phyloP scores from a whole-genome alignment of 345 rosid genomes.

The Gossypioides kirkii region DNA sequence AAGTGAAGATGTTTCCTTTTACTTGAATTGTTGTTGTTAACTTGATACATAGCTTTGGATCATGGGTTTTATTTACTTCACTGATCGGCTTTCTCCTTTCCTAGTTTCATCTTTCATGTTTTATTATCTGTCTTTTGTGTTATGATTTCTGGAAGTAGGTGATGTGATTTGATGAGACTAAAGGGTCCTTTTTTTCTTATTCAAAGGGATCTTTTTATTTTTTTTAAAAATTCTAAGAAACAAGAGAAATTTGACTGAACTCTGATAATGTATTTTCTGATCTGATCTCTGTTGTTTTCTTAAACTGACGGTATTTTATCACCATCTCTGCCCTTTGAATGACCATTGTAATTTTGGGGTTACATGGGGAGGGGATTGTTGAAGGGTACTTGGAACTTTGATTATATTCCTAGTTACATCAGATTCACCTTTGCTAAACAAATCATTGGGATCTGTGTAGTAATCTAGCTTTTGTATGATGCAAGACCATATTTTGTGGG shows the following conservation, averaged over 20 bases:
- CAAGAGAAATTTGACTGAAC: neutral
- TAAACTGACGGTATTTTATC: conserved; percentile 2
- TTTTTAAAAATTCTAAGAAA: too few relatives aligned
- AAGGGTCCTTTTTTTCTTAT: too few relatives aligned
- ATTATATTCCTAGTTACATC: neutral
- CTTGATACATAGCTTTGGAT: too few relatives aligned
- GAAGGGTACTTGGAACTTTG: neutral
- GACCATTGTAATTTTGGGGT: neutral
- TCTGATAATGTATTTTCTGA: neutral
- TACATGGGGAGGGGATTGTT: neutral
- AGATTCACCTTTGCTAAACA: neutral
- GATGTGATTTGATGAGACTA: too few relatives aligned
- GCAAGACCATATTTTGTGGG: neutral
- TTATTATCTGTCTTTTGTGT: too few relatives aligned
- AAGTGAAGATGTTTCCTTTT: neutral
- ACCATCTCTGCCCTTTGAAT: neutral
- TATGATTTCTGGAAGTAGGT: too few relatives aligned
- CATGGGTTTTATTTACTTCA: too few relatives aligned
- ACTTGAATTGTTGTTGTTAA: neutral
- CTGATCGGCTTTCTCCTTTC: too few relatives aligned
- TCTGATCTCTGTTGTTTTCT: neutral
- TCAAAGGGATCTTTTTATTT: too few relatives aligned
- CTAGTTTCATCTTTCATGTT: too few relatives aligned
- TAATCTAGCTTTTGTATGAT: neutral
- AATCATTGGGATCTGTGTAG: neutral